A percentile compares a stretch with the other conserved stretches of the same genome.
Conservation (phyloP, 2,329 filamentous ascomycete genomes). For the Lachnellula arida region DNA sequence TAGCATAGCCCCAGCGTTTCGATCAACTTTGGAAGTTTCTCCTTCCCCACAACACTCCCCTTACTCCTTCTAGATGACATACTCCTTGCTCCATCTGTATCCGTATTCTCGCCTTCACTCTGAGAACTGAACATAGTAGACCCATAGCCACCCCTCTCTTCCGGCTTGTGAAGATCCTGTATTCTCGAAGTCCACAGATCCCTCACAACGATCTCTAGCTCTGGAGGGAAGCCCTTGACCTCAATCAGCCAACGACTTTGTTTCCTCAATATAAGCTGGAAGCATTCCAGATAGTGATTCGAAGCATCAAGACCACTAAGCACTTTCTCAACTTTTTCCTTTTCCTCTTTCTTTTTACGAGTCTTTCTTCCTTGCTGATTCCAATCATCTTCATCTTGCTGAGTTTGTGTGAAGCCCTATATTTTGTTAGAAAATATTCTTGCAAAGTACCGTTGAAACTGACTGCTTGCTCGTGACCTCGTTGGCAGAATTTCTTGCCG, state of each 20-base stretch:
- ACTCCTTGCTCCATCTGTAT: slow-evolving; percentile 35
- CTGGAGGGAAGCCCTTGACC: slow-evolving; percentile 58
- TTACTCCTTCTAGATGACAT: slow-evolving; percentile 41
- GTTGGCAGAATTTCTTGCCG: slow-evolving; percentile 60
- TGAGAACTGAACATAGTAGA: slow-evolving; percentile 34
- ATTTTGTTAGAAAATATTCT: slow-evolving; percentile 18
- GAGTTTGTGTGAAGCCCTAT: slow-evolving; percentile 37
- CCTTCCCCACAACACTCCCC: slow-evolving; percentile 13
- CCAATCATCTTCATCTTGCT: slow-evolving; percentile 64
- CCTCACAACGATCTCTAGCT: slow-evolving; percentile 73
- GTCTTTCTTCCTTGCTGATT: slow-evolving; percentile 52
- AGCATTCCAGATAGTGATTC: slow-evolving; percentile 74
- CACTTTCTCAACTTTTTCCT: slow-evolving; percentile 51
- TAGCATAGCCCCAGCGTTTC: slow-evolving; percentile 80
- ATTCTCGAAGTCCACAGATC: slow-evolving; percentile 73
- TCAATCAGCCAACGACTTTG: slow-evolving; percentile 72
- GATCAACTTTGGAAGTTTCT: slow-evolving; percentile 57
- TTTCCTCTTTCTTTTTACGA: slow-evolving; percentile 56
- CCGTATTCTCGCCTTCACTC: slow-evolving; percentile 35
- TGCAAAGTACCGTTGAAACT: slow-evolving; percentile 5
- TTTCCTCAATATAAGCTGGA: slow-evolving; percentile 79
- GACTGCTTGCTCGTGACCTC: slow-evolving; percentile 62
- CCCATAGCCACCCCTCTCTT: slow-evolving; percentile 29
- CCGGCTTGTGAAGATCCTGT: slow-evolving; percentile 36
- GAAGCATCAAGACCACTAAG: slow-evolving; percentile 64